Evolutionary conservation across 1,284 basidiomycete genomes (phyloP), one percentile per base, ranked within the genome.

Genomic region (Malassezia pachydermatis): DNA sequence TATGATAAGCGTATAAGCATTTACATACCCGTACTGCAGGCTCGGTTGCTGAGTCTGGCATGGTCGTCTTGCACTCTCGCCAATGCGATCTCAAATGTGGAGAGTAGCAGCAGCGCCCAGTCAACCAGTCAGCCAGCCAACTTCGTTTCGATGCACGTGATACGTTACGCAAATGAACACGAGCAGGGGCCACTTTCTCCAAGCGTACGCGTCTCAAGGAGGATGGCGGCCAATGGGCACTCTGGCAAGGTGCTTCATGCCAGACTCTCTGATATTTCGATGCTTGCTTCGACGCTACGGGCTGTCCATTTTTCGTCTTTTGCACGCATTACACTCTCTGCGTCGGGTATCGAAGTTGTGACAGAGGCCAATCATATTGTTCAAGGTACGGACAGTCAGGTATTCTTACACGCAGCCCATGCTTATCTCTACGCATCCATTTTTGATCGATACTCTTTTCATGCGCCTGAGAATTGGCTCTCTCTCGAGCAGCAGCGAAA

Each of bases 351-450:
- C 10, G 50, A 52, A 22, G 33, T 52, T 9, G 40, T 42, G n/a
- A 37, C 45, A 3, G 44, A 41, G 19, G 16, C 35, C 37, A 36
- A 46, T 20, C 42, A 41, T 3, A 27, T 36, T 6, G 39, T 45
- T 9, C 49, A 46, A 37, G 47, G 39, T 40, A 14, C 24, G 39
- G 6, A n/a, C n/a, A n/a, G n/a, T n/a, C n/a, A 3, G 5, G 3
- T 11, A 10, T 11, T 5, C 39, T 40, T 9, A 40, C 39, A 27
- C 14, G 9, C 4, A 40, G 44, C 50, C 7, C 50, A 52, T 37
- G 50, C 44, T 2, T 52, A 52, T 17, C 43, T 52, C 14, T 52
- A 52, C 23, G 39, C 44, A 4, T 46, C 44, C 6, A 46, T 52
- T 16, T 52, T 52, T 39, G 50, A 46, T n/a, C 22, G 23, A 17